A percentile compares a stretch with the other conserved stretches of the same genome.
Evolutionary conservation across 2,329 filamentous ascomycete genomes (phyloP).

Genomic region (Fusarium agapanthi): DNA sequence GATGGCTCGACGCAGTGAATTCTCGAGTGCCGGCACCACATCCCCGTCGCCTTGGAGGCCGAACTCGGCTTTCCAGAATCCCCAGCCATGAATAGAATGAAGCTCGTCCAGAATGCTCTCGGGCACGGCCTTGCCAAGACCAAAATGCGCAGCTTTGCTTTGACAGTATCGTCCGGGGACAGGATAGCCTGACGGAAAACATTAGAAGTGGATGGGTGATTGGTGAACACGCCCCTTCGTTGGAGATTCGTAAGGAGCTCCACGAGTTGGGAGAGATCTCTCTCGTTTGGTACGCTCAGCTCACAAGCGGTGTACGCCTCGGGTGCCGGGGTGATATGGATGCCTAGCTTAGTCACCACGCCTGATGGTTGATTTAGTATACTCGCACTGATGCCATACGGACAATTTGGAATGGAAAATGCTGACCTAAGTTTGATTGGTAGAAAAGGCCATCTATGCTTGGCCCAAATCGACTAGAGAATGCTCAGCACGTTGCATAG

Average conservation of each 20-base stretch:
- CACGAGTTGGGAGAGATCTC: background rate
- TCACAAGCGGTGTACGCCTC: background rate
- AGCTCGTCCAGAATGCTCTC: background rate
- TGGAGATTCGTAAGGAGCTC: background rate
- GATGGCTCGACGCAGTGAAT: background rate
- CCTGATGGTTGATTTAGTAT: background rate
- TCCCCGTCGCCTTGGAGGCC: background rate
- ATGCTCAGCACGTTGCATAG: background rate
- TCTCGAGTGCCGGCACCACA: background rate
- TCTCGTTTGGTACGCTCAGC: background rate
- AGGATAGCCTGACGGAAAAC: background rate
- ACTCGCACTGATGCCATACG: too few species aligned
- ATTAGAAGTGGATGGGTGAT: background rate
- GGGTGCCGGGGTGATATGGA: background rate
- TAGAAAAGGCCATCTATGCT: background rate
- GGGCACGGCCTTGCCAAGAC: background rate
- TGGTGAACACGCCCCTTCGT: background rate
- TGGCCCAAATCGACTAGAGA: background rate
- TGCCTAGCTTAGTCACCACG: background rate
- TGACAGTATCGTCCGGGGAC: background rate
- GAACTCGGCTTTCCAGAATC: background rate
- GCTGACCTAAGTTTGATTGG: background rate
- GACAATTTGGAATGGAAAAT: rapidly evolving
- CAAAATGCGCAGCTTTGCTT: background rate
- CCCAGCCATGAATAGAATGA: background rate